Percentiles rank a stretch among this genome's conserved stretches.
Evolutionary conservation across 2,329 filamentous ascomycete genomes (phyloP).

Genomic region (Fusarium lateritium): DNA sequence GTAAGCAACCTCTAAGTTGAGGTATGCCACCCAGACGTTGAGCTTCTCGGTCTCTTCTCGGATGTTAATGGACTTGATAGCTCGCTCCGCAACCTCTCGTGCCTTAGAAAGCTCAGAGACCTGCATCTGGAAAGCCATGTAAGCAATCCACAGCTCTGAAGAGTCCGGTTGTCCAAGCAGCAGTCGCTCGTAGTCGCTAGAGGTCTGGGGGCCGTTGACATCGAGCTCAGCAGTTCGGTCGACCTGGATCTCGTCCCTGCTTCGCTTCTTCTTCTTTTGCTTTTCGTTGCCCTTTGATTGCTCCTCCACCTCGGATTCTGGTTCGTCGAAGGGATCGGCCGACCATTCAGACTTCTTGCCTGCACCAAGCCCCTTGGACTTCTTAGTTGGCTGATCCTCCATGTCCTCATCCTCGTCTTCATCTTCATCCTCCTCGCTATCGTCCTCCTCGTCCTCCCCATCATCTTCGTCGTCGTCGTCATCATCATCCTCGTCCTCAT

Average conservation of each 20-base stretch:
- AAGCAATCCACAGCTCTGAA: conserved; percentile 94
- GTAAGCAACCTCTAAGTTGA: conserved; percentile 95
- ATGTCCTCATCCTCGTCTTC: conserved; percentile 54
- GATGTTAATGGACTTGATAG: conserved; percentile 91
- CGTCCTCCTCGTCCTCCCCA: conserved; percentile 61
- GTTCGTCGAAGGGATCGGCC: conserved; percentile 76
- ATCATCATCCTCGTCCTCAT: conserved; percentile 58
- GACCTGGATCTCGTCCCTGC: conserved; percentile 83
- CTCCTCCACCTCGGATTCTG: conserved; percentile 65
- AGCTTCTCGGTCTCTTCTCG: conserved; percentile 93
- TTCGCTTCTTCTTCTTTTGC: conserved; percentile 76
- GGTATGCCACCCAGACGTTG: conserved; percentile 93
- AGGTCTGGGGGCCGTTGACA: conserved; percentile 87
- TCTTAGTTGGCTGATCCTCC: conserved; percentile 58
- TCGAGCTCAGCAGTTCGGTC: conserved; percentile 95
- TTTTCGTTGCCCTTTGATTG: conserved; percentile 54
- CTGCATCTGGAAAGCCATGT: conserved; percentile 99
- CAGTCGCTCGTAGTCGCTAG: conserved; percentile 93
- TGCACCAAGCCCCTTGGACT: conserved; percentile 55
- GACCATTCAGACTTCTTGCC: conserved; percentile 93
- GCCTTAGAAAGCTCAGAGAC: conserved; percentile 91
- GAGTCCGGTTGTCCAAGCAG: conserved; percentile 93
- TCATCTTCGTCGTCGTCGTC: conserved; percentile 53
- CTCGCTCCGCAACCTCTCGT: conserved; percentile 89
- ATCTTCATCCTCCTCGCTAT: conserved; percentile 55